Percentiles rank a stretch among this genome's conserved stretches.
These are phyloP conservation scores for Heliophila coronopifolia DNA, from an alignment of 441 rosid species.

Conservation along the genomic window DNA sequence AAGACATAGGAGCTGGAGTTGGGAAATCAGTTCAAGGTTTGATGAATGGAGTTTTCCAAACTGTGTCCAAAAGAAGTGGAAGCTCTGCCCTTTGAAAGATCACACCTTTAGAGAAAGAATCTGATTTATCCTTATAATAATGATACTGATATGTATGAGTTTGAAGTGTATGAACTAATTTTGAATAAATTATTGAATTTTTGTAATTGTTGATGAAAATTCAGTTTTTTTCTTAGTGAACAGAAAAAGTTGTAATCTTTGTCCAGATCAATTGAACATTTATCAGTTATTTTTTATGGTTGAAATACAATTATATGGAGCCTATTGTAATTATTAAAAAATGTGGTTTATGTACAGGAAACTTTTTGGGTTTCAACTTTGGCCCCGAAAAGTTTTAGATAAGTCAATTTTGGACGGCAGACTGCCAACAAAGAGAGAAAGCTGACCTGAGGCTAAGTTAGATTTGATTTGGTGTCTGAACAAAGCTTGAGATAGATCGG, in stretches of 20 bases:
- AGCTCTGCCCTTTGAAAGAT: constrained; percentile 19
- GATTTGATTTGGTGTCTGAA: constrained; percentile 5
- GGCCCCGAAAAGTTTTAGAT: neutral
- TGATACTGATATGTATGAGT: neutral
- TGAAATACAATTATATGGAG: neutral
- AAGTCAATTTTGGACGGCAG: constrained; percentile 15
- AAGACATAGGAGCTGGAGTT: constrained; percentile 83
- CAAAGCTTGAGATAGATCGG: neutral
- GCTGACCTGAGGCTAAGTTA: neutral
- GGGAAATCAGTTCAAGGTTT: constrained; percentile 80
- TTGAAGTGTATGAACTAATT: neutral
- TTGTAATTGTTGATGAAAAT: constrained; percentile 1
- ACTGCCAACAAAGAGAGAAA: neutral
- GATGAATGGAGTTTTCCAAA: constrained; percentile 45
- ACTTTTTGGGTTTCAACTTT: neutral
- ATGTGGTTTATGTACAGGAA: neutral
- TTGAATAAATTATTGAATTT: constrained; percentile 7
- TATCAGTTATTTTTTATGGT: neutral
- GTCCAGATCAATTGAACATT: neutral
- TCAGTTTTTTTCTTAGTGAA: neutral
- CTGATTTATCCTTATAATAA: constrained; percentile 13
- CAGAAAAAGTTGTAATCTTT: too few species aligned
- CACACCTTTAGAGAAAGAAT: neutral
- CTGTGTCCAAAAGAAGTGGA: constrained; percentile 23
- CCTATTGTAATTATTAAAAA: neutral